These are phyloP conservation scores for Dipteronia dyeriana DNA, from an alignment of 345 rosid species.

Conservation along the genomic window DNA sequence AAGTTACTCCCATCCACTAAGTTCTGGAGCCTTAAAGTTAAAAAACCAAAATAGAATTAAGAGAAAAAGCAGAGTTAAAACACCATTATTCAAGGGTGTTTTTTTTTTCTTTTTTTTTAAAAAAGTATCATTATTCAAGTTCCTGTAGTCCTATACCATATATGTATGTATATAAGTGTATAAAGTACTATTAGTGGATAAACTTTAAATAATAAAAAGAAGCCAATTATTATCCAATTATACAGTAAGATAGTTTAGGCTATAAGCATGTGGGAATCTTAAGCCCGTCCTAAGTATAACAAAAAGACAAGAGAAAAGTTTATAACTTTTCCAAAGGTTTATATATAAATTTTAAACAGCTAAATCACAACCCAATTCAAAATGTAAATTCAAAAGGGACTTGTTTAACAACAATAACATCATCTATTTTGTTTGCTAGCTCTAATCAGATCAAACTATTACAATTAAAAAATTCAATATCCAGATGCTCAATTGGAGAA, in stretches of 20 bases:
- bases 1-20: background rate
- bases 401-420: slow-evolving; percentile 12
- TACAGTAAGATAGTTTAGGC: slow-evolving; percentile 12
- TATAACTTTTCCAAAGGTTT: slow-evolving; percentile 50
- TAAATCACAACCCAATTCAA: slow-evolving; percentile 33
- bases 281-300: slow-evolving; percentile 30
- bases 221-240: slow-evolving; percentile 6
- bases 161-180: background rate
- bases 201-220: background rate
- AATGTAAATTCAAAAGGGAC: slow-evolving; percentile 1
- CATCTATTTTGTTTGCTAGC: slow-evolving; percentile 27
- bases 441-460: slow-evolving; percentile 33
- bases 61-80: slow-evolving; percentile 1
- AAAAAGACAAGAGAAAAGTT: slow-evolving; percentile 46
- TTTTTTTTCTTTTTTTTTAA: too few species aligned
- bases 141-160: background rate
- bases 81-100: background rate
- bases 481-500: background rate
- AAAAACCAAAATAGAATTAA: background rate
- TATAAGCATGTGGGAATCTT: slow-evolving; percentile 38
- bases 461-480: slow-evolving; percentile 10
- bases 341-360: slow-evolving; percentile 40
- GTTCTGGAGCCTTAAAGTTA: background rate
- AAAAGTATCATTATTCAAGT: too few species aligned
- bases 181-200: background rate